Evolutionary conservation across 2,329 filamentous ascomycete species (phyloP).

Genomic region (Ophiostoma quercus): DNA sequence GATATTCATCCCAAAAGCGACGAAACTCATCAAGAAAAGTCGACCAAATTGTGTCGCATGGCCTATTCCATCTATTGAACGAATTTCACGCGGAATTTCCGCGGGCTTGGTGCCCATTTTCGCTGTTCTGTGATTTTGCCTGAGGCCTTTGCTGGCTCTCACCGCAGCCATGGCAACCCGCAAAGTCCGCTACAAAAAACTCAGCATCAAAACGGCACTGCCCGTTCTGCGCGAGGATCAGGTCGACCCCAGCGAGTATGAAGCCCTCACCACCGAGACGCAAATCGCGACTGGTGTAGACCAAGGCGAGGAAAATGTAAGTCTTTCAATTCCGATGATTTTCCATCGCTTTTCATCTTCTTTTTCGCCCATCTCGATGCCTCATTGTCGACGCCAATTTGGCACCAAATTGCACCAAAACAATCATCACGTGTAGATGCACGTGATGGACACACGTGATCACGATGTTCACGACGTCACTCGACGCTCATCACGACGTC

Average conservation of each 20-base stretch:
- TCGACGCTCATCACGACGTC: background rate
- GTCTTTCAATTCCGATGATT: conserved; percentile 40
- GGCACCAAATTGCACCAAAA: background rate
- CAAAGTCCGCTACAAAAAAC: conserved; percentile 80
- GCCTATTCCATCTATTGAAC: conserved; percentile 56
- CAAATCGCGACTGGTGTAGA: conserved; percentile 95
- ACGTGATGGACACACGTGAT: conserved; percentile 48
- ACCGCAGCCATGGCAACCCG: conserved; percentile 53
- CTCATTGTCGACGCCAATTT: conserved; percentile 14
- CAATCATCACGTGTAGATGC: conserved; percentile 27
- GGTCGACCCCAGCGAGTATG: conserved; percentile 80
- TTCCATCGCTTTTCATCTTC: conserved; percentile 21
- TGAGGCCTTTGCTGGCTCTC: conserved; percentile 20
- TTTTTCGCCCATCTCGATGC: conserved; percentile 29
- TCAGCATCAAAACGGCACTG: conserved; percentile 84
- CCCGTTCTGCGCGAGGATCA: conserved; percentile 85
- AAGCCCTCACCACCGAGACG: conserved; percentile 74
- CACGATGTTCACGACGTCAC: conserved; percentile 21
- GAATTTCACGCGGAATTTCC: conserved; percentile 59
- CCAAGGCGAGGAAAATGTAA: conserved; percentile 93
- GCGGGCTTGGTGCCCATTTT: conserved; percentile 37
- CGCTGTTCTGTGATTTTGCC: conserved; percentile 7
- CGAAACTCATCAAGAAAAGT: conserved; percentile 52
- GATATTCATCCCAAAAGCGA: conserved; percentile 47
- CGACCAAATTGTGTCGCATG: conserved; percentile 48